Percentiles rank a stretch among this genome's conserved stretches.
phyloP scores from a whole-genome alignment of 2,329 filamentous ascomycete species.

The Paraconiothyrium brasiliense region DNA sequence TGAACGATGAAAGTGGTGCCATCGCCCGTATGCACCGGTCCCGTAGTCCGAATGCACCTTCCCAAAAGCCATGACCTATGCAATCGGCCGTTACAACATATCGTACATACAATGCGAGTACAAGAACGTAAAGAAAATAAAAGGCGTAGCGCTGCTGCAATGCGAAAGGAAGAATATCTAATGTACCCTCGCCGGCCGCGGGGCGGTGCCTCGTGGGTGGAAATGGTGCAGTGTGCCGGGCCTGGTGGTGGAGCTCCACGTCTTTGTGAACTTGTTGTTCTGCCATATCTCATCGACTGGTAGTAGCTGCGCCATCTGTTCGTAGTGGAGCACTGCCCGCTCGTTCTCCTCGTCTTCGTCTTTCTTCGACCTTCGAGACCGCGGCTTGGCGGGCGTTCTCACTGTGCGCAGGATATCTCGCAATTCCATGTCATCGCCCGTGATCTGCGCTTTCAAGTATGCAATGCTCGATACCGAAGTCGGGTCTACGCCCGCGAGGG shows the following conservation, averaged over 20 bases:
- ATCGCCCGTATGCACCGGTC: slow-evolving; percentile 21
- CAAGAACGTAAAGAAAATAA: slow-evolving; percentile 1
- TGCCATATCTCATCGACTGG: slow-evolving; percentile 39
- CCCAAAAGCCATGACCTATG: slow-evolving; percentile 1
- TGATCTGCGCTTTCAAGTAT: slow-evolving; percentile 88
- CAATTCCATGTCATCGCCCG: slow-evolving; percentile 76
- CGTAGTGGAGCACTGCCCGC: slow-evolving; percentile 30
- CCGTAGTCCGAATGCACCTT: slow-evolving; percentile 7
- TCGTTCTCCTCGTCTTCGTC: slow-evolving; percentile 21
- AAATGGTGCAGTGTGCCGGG: slow-evolving; percentile 18
- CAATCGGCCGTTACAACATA: slow-evolving; percentile 12
- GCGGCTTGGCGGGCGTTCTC: slow-evolving; percentile 20
- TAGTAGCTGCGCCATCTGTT: slow-evolving; percentile 39
- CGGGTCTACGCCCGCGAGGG: slow-evolving; percentile 58
- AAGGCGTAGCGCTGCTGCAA: not conserved
- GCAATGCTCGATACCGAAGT: slow-evolving; percentile 56
- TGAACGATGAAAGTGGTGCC: slow-evolving; percentile 42
- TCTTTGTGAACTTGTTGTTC: slow-evolving; percentile 24
- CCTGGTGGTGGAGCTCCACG: slow-evolving; percentile 23
- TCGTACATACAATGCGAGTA: slow-evolving; percentile 10
- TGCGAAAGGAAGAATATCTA: not conserved
- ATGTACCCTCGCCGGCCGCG: slow-evolving; percentile 9
- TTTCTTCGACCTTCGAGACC: slow-evolving; percentile 8
- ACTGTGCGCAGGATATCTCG: slow-evolving; percentile 72
- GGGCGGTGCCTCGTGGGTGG: slow-evolving; percentile 15